Conservation (phyloP, 1,139 yeast species). For the Kurtzmaniella quercitrusa region DNA sequence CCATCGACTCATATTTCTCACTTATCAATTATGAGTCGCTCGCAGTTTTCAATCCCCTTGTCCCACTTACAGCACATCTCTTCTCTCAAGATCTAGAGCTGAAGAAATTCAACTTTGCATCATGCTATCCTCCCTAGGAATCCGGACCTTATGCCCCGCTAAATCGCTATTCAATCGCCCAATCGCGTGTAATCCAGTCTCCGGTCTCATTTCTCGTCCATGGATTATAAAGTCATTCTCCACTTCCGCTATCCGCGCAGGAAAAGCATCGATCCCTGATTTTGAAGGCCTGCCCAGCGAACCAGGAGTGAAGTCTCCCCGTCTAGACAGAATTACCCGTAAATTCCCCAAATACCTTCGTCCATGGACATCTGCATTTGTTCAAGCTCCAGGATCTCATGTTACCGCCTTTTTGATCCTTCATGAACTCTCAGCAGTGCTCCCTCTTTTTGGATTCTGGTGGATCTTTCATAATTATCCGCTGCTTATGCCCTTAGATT, state of each 20-base stretch:
- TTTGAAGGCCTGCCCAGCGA: slow-evolving; percentile 1
- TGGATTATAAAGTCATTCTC: not conserved
- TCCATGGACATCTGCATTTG: slow-evolving; percentile 46
- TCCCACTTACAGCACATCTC: not conserved
- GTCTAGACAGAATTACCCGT: slow-evolving; percentile 5
- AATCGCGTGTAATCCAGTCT: not conserved
- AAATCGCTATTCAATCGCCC: not conserved
- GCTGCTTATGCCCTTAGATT: slow-evolving; percentile 42
- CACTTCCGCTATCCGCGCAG: not conserved
- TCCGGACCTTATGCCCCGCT: not conserved
- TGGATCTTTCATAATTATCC: slow-evolving; percentile 57
- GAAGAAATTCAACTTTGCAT: not conserved
- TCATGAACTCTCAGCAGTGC: slow-evolving; percentile 84
- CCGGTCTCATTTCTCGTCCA: not conserved
- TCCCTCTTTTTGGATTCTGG: slow-evolving; percentile 79
- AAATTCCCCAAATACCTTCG: slow-evolving; percentile 47
- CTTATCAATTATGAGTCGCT: no score
- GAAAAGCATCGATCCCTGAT: slow-evolving; percentile 1
- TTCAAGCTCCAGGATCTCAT: slow-evolving; percentile 64
- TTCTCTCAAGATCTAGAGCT: no score
- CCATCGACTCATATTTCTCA: no score
- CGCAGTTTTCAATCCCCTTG: no score
- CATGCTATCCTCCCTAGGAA: not conserved
- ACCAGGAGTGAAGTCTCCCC: slow-evolving; percentile 1
- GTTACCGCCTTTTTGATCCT: slow-evolving; percentile 69